Conservation (phyloP, 305 asterid genomes). For the Fraxinus paxiana region DNA sequence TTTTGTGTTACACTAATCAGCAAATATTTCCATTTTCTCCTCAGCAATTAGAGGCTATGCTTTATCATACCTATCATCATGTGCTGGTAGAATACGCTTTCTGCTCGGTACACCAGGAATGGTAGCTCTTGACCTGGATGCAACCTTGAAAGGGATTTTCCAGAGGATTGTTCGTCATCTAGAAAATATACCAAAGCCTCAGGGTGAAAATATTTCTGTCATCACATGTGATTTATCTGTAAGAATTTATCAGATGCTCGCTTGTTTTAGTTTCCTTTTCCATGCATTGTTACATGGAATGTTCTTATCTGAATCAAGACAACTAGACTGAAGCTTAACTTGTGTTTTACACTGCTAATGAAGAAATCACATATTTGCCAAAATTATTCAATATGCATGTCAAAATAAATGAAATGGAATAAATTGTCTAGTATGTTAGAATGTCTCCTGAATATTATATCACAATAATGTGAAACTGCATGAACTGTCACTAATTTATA, state of each 20-base stretch:
- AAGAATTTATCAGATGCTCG: constrained; percentile 33
- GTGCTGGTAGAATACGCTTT: constrained; percentile 97
- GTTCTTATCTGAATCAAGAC: not conserved
- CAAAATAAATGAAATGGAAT: constrained; percentile 11
- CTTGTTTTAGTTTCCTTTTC: not conserved
- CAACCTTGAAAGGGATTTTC: constrained; percentile 80
- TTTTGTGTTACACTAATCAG: no score
- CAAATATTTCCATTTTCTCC: not conserved
- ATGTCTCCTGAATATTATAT: not conserved
- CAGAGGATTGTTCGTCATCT: constrained; percentile 90
- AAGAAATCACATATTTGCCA: not conserved
- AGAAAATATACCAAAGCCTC: constrained; percentile 90
- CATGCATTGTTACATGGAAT: not conserved
- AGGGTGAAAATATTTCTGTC: constrained; percentile 84
- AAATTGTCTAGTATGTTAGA: constrained; percentile 11
- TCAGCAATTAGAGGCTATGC: constrained; percentile 98
- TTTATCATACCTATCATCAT: constrained; percentile 85
- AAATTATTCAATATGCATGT: not conserved
- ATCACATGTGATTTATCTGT: constrained; percentile 92
- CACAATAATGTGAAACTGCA: not conserved
- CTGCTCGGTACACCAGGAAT: constrained; percentile 96
- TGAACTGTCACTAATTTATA: not conserved
- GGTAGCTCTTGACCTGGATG: constrained; percentile 97
- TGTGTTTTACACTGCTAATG: constrained; percentile 1
- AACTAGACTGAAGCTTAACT: constrained; percentile 18